Evolutionary conservation across 192 early-diverging fungal species (phyloP), one percentile per base, ranked within the genome.

Genomic region (Mortierella antarctica): DNA sequence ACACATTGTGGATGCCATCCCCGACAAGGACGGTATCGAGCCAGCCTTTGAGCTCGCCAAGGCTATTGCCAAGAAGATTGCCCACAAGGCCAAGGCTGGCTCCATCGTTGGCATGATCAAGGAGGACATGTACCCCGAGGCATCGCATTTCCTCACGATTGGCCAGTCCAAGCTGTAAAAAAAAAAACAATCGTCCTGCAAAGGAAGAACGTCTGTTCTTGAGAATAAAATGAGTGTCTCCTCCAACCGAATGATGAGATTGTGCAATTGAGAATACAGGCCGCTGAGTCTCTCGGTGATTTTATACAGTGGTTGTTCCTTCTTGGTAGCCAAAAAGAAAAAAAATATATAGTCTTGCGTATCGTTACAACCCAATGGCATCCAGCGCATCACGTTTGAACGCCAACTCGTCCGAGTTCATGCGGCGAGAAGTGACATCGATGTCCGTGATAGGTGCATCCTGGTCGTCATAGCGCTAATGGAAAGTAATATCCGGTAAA

Each of bases 101-200:
- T 69, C 82, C 46, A 85, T 87, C 21, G 75, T 89, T 46, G 83
- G 87, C 44, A 71, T 83, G 59, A 85, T 94, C 52, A 94, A 94
- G 78, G 76, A 89, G 49, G 89, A 93, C 53, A 89, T 92, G 73
- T 90, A 89, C 79, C 83, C 85, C 45, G 91, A 90, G 57, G 51
- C 65, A 5, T 65, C 69, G 7, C 39, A 58, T 8, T 52, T 61
- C 49, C 53, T 80, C 23, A 63, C 68, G 69, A 50, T 46, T 40
- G 46, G 21, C 17, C 7, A 54, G 44, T 18, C 68, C 49, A 70
- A 70, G 49, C 42, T 70, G 21, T 70, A 70, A 62, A 57, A 44
- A 13, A 65, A 51, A 31, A 31, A 31, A 31, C 31, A 31, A 31
- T 31, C 31, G 31, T 31, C 31, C 31, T 31, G 31, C 31, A 31